phyloP scores from a whole-genome alignment of 805 yeast genomes.

The Wickerhamiella alocasiicola region DNA sequence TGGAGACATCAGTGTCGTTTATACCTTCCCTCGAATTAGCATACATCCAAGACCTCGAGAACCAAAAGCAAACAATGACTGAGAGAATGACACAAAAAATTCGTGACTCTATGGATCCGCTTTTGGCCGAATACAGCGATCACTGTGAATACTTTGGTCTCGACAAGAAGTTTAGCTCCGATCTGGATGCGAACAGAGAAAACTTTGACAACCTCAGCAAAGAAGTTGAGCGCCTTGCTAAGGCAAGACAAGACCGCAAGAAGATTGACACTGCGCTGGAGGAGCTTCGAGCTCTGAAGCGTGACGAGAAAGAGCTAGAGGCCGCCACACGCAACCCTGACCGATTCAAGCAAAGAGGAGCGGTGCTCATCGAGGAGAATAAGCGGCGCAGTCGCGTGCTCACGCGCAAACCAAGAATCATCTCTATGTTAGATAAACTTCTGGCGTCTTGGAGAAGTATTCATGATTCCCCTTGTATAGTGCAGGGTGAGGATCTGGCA shows the following conservation, averaged over 20 bases:
- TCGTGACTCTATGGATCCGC: no score
- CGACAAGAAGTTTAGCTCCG: no score
- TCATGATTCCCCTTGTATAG: not conserved
- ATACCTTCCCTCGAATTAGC: no score
- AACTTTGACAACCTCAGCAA: not conserved
- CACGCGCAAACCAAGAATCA: constrained; percentile 3
- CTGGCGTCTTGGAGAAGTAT: not conserved
- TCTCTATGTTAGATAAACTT: not conserved
- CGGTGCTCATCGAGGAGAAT: constrained; percentile 4
- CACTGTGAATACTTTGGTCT: no score
- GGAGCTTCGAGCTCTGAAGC: not conserved
- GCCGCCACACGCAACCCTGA: constrained; percentile 3
- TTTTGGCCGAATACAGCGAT: no score
- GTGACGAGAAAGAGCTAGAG: not conserved
- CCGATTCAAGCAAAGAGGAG: constrained; percentile 6
- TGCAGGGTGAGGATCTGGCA: constrained; percentile 2
- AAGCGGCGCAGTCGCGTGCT: constrained; percentile 2
- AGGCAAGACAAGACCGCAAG: not conserved
- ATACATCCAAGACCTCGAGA: no score
- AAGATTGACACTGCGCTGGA: not conserved
- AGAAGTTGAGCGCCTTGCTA: not conserved
- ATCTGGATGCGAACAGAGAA: no score
- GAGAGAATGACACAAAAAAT: no score
- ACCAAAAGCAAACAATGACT: no score
- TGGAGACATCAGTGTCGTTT: no score